These are phyloP conservation scores for Daldinia sp. DNA, from an alignment of 2,329 filamentous ascomycete species.

Conservation along the genomic window DNA sequence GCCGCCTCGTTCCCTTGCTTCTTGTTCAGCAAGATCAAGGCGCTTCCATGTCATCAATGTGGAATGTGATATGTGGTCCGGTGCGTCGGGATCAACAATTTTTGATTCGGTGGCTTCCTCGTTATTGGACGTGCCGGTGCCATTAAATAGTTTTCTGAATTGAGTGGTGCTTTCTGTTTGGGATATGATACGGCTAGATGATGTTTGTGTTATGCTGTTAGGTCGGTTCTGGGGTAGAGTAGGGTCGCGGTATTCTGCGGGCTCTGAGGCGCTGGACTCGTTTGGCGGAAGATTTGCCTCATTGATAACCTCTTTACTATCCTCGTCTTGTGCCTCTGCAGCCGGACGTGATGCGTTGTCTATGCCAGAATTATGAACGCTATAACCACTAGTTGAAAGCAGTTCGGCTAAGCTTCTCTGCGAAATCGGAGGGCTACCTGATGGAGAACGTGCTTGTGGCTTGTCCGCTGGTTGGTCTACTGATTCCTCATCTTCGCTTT, in stretches of 20 bases:
- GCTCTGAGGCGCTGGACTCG: conserved; percentile 13
- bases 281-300: conserved; percentile 20
- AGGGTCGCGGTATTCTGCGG: conserved; percentile 58
- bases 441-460: conserved; percentile 18
- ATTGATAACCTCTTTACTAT: conserved; percentile 24
- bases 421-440: conserved; percentile 17
- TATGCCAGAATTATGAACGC: conserved; percentile 44
- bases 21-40: conserved; percentile 71
- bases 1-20: conserved; percentile 76
- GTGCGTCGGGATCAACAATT: conserved; percentile 36
- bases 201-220: conserved; percentile 51
- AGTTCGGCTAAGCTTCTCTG: conserved; percentile 52
- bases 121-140: not conserved
- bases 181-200: conserved; percentile 2
- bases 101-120: conserved; percentile 15
- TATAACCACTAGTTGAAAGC: conserved; percentile 56
- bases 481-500: conserved; percentile 43
- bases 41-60: conserved; percentile 59
- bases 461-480: conserved; percentile 13
- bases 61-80: conserved; percentile 44
- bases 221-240: conserved; percentile 75
- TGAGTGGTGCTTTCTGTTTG: not conserved
- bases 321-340: conserved; percentile 4
- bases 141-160: not conserved
- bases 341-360: conserved; percentile 26